Conservation (phyloP, 768 basidiomycete genomes). For the Gymnopilus dilepis region DNA sequence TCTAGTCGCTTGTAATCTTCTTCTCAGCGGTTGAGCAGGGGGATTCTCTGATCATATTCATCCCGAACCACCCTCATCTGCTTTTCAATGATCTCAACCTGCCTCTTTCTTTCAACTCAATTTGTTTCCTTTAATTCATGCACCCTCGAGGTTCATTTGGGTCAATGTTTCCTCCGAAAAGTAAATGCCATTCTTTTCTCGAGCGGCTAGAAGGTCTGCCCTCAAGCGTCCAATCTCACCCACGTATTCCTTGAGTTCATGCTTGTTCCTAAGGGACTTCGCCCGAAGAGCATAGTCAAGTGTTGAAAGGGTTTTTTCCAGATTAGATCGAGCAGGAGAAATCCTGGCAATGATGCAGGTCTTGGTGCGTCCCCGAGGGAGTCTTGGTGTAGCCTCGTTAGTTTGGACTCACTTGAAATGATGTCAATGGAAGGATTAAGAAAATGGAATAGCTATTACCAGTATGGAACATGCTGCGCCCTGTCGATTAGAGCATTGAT, state of each 20-base stretch:
- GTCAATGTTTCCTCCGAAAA: constrained; percentile 92
- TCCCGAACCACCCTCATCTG: constrained; percentile 82
- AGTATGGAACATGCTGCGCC: constrained; percentile 91
- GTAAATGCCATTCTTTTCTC: constrained; percentile 96
- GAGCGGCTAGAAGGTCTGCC: constrained; percentile 85
- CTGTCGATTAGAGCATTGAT: constrained; percentile 96
- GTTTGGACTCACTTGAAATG: constrained; percentile 83
- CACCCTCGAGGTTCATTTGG: constrained; percentile 76
- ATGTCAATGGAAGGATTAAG: constrained; percentile 3
- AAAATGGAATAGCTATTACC: constrained; percentile 48
- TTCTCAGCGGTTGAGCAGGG: constrained; percentile 73
- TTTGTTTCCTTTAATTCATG: constrained; percentile 79
- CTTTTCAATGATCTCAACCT: constrained; percentile 82
- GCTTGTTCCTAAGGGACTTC: constrained; percentile 93
- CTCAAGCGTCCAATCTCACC: constrained; percentile 93
- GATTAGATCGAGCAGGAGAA: constrained; percentile 90
- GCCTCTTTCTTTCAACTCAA: constrained; percentile 80
- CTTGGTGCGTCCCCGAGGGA: constrained; percentile 98
- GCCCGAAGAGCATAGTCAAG: constrained; percentile 96
- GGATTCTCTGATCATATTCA: constrained; percentile 92
- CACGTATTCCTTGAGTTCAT: constrained; percentile 94
- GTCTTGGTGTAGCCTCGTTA: constrained; percentile 96
- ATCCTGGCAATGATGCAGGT: constrained; percentile 98
- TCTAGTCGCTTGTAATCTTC: constrained; percentile 72
- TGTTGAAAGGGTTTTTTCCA: constrained; percentile 97